Evolutionary conservation across 306 rosid genomes (phyloP), one percentile per base, ranked within the genome.

Genomic region (Malus orientalis): DNA sequence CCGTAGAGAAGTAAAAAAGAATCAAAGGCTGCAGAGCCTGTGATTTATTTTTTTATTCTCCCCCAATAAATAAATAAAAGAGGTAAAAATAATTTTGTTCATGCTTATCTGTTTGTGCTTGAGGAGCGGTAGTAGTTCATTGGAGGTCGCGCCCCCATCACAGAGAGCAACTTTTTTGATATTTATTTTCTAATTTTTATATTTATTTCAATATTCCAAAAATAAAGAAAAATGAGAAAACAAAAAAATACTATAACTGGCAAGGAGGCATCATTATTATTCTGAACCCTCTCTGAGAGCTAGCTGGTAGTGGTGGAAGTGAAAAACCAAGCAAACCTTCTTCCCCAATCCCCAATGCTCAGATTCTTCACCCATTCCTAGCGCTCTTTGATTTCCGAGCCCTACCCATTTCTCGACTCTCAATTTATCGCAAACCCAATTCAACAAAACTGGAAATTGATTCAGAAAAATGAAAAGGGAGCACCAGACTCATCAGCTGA

Each of bases 381-480:
- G 71, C 13, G 62, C 36, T 6, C 71, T 61, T 70, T 51, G 76
- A 23, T 74, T 74, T 69, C 75, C 27, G 77, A 82, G 51, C 54
- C 67, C 40, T 12, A 27, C 16, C 67, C 38, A 62, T 14, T 13
- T 29, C 40, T 25, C n/a, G 32, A 14, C 18, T 29, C 40, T 6
- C 38, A 29, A 14, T 5, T 62, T 25, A 15, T 13, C 4, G 18
- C 33, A 14, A 62, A 14, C n/a, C 38, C 67, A 20, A 71, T 67
- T 69, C 22, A 32, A 33, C 22, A 57, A 20, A 69, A 44, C 29
- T 27, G 71, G 57, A 1, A 27, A 20, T 66, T 14, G 15, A 11
- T 51, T 16, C 55, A 51, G 20, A 19, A 11, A 66, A 38, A 93
- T 93, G 97, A 93, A 89, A 59, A 79, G 97, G 70, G 94, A 89